Percentiles rank a stretch among this genome's conserved stretches.
Conservation (phyloP, 2,329 filamentous ascomycete genomes). For the Ustilaginoidea virens region DNA sequence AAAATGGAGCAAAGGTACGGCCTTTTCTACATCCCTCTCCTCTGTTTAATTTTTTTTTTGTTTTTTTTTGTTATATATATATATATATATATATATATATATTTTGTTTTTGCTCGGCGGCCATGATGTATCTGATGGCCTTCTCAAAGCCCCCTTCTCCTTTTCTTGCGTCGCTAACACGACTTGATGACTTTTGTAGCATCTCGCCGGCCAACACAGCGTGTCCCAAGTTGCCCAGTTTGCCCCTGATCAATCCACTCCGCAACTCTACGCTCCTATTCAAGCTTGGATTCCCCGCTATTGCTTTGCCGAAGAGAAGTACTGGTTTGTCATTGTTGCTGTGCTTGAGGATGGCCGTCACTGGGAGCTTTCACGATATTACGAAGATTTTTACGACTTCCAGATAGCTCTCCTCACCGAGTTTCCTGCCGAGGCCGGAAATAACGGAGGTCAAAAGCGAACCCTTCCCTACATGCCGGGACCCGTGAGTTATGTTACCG, state of each 20-base stretch:
- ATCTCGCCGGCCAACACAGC: slow-evolving; percentile 14
- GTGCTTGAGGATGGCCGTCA: slow-evolving; percentile 77
- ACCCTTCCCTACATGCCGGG: slow-evolving; percentile 95
- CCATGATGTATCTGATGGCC: too few relatives aligned
- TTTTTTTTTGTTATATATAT: too few relatives aligned
- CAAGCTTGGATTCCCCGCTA: slow-evolving; percentile 80
- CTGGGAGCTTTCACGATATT: slow-evolving; percentile 89
- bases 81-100: too few relatives aligned
- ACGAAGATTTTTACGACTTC: slow-evolving; percentile 98
- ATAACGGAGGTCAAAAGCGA: slow-evolving; percentile 55
- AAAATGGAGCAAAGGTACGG: slow-evolving; percentile 14
- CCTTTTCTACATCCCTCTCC: neutral
- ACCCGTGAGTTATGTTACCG: slow-evolving; percentile 94
- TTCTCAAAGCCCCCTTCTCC: neutral
- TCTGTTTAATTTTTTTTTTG: too few relatives aligned
- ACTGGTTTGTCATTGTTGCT: slow-evolving; percentile 95
- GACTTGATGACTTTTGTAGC: slow-evolving; percentile 1
- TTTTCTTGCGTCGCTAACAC: neutral
- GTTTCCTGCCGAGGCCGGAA: slow-evolving; percentile 86
- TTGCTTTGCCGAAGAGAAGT: slow-evolving; percentile 93
- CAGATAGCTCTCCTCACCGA: slow-evolving; percentile 88
- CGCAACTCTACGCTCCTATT: slow-evolving; percentile 57
- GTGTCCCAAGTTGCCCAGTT: slow-evolving; percentile 20
- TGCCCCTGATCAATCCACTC: slow-evolving; percentile 24
- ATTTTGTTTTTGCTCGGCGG: too few relatives aligned